A percentile compares a stretch with the other conserved stretches of the same genome.
Conservation (phyloP, 2,329 filamentous ascomycete genomes). For the Mollisia scopiformis region DNA sequence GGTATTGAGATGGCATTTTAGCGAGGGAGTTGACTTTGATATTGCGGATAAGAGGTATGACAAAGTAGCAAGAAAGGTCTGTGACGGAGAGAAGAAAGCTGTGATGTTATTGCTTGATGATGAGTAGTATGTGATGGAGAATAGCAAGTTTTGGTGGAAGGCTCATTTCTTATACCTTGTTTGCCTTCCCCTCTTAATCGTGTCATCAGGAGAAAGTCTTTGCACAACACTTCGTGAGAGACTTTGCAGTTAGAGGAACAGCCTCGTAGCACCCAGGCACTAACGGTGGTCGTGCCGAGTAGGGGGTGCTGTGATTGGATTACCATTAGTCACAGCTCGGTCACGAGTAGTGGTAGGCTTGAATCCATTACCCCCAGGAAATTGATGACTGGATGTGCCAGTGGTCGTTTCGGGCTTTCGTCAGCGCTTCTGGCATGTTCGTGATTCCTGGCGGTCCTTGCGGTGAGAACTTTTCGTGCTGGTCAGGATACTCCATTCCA, state of each 20-base stretch:
- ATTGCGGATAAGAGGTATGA: neutral
- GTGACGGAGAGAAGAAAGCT: neutral
- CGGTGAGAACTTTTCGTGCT: slow-evolving; percentile 8
- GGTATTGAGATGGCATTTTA: slow-evolving; percentile 27
- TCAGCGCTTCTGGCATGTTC: slow-evolving; percentile 19
- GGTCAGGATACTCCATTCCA: slow-evolving; percentile 4
- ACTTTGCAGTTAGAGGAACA: slow-evolving; percentile 13
- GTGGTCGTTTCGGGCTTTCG: slow-evolving; percentile 18
- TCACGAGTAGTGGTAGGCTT: neutral
- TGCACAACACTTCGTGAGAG: slow-evolving; percentile 10
- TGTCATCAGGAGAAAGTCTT: slow-evolving; percentile 18
- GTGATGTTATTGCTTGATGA: slow-evolving; percentile 21
- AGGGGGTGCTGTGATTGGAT: neutral
- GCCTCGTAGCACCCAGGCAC: neutral
- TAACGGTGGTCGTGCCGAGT: neutral
- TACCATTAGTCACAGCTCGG: neutral
- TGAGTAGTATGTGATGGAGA: slow-evolving; percentile 6
- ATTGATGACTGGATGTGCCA: slow-evolving; percentile 14
- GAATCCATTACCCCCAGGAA: slow-evolving; percentile 25
- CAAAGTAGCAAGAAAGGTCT: neutral
- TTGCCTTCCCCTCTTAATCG: slow-evolving; percentile 3
- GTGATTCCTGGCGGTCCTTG: neutral
- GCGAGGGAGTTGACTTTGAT: neutral
- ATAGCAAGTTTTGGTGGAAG: slow-evolving; percentile 11
- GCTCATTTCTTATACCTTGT: slow-evolving; percentile 29